Evolutionary conservation across 2,329 filamentous ascomycete genomes (phyloP), one percentile per base, ranked within the genome.

Genomic region (Colletotrichum sp.): DNA sequence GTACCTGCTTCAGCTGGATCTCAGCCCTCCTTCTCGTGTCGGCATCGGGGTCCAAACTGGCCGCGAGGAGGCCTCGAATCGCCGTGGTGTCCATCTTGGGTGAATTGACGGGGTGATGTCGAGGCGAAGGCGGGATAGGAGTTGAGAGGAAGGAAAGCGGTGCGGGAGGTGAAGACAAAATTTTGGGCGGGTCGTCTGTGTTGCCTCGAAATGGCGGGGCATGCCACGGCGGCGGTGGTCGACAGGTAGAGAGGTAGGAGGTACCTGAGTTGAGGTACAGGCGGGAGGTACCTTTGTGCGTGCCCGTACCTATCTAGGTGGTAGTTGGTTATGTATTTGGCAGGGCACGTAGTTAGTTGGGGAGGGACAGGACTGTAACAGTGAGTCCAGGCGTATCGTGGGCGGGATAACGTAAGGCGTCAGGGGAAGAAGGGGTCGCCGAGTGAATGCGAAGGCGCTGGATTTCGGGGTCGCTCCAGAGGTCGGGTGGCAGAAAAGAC

Each of bases 1-100:
- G 84, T 89, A 96, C 95, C 89, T 93, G 90, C 89, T 96, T 96
- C 81, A 97, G 90, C 86, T 96, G 93, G 80, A 94, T 87, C 88
- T 97, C 95, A 83, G 94, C 94, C 85, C 93, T 90, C 83, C 93
- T 91, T 85, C 95, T 91, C 84, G 91, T 91, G 83, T 95, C 94
- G 82, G 93, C 91, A 86, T 95, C 93, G 80, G 93, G 85, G 83
- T 93, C 92, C 84, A 96, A 92, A 80, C 94, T 96, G 83, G 93
- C 92, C 84, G 92, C 90, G 83, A 96, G 93, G 88, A 94, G 93
- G 88, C 91, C 92, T 88, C 94, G 91, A 85, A 96, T 89, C 84
- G 91, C 91, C 84, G 91, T 89, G 85, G 91, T 91, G 89, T 96
- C 94, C 94, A 96, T 96, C 84, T 82, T 82, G 79, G 79, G 76